These are phyloP conservation scores for Venturia oleaginea DNA, from an alignment of 2,329 filamentous ascomycete species.

Conservation along the genomic window DNA sequence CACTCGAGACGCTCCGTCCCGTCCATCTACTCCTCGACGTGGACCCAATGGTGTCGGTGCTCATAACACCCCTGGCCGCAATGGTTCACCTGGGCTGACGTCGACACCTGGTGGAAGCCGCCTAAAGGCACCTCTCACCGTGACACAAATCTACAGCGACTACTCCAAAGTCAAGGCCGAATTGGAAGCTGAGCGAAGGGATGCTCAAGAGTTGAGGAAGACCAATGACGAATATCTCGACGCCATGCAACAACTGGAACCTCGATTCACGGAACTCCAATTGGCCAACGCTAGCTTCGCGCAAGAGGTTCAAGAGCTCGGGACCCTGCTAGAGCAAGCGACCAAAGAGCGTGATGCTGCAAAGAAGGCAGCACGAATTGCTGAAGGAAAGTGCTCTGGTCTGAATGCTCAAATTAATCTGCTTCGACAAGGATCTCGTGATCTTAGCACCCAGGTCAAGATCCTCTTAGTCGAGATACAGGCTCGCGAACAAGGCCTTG, in stretches of 20 bases:
- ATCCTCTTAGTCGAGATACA: slow-evolving; percentile 82
- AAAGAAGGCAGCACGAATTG: slow-evolving; percentile 68
- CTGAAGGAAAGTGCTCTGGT: slow-evolving; percentile 61
- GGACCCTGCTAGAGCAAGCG: slow-evolving; percentile 71
- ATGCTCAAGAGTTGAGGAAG: slow-evolving; percentile 62
- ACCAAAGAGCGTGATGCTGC: slow-evolving; percentile 72
- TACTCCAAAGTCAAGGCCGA: slow-evolving; percentile 58
- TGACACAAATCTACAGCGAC: slow-evolving; percentile 56
- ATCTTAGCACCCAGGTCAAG: slow-evolving; percentile 83
- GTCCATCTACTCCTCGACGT: slow-evolving; percentile 45
- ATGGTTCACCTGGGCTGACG: slow-evolving; percentile 42
- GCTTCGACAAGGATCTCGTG: slow-evolving; percentile 75
- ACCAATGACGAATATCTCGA: slow-evolving; percentile 80
- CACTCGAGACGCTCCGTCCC: slow-evolving; percentile 27
- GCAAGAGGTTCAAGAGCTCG: slow-evolving; percentile 66
- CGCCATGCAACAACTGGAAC: slow-evolving; percentile 75
- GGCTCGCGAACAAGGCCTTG: slow-evolving; percentile 68
- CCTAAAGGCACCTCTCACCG: slow-evolving; percentile 44
- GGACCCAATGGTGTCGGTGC: slow-evolving; percentile 21
- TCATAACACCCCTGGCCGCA: slow-evolving; percentile 38
- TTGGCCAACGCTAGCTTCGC: slow-evolving; percentile 73
- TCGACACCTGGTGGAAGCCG: slow-evolving; percentile 40
- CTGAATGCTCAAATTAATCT: slow-evolving; percentile 61
- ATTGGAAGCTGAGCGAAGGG: slow-evolving; percentile 63
- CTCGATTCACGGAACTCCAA: slow-evolving; percentile 78